These are phyloP conservation scores for Furcasterigmium sp. DNA, from an alignment of 2,329 filamentous ascomycete genomes.

Conservation along the genomic window DNA sequence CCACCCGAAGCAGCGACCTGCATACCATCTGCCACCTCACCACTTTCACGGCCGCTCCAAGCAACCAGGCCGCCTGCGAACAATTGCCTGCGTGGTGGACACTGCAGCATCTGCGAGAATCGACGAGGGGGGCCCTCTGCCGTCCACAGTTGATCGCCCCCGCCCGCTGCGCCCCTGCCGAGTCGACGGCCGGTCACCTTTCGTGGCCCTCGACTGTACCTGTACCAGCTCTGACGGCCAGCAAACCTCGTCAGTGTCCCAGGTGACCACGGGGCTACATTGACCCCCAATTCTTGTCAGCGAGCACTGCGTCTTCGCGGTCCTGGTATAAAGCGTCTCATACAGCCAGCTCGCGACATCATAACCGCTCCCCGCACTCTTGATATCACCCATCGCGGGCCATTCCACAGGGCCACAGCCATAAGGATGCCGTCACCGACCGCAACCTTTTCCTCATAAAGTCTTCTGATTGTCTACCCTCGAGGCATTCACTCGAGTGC, in stretches of 20 bases:
- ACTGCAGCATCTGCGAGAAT: slow-evolving; percentile 13
- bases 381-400: slow-evolving; percentile 10
- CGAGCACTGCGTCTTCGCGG: slow-evolving; percentile 6
- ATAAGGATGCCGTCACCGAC: slow-evolving; percentile 14
- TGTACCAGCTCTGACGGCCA: slow-evolving; percentile 5
- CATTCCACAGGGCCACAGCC: slow-evolving; percentile 13
- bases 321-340: slow-evolving; percentile 6
- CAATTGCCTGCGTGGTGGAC: slow-evolving; percentile 1
- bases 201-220: slow-evolving; percentile 3
- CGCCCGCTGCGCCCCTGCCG: slow-evolving; percentile 4
- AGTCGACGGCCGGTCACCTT: slow-evolving; percentile 2
- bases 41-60: slow-evolving; percentile 10
- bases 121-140: slow-evolving; percentile 7
- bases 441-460: slow-evolving; percentile 12
- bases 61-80: too few species aligned
- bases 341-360: slow-evolving; percentile 8
- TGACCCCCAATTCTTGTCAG: slow-evolving; percentile 7
- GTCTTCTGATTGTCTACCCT: slow-evolving; percentile 9
- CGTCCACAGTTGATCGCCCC: slow-evolving; percentile 9
- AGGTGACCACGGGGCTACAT: slow-evolving; percentile 2
- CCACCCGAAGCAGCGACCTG: slow-evolving; percentile 38
- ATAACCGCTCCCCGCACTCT: slow-evolving; percentile 9
- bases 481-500: slow-evolving; percentile 5
- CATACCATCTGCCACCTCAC: slow-evolving; percentile 42
- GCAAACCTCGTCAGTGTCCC: slow-evolving; percentile 6